Base-by-base conservation (phyloP, 495 filamentous ascomycete genomes). In the Hypoxylon fuscum region DNA sequence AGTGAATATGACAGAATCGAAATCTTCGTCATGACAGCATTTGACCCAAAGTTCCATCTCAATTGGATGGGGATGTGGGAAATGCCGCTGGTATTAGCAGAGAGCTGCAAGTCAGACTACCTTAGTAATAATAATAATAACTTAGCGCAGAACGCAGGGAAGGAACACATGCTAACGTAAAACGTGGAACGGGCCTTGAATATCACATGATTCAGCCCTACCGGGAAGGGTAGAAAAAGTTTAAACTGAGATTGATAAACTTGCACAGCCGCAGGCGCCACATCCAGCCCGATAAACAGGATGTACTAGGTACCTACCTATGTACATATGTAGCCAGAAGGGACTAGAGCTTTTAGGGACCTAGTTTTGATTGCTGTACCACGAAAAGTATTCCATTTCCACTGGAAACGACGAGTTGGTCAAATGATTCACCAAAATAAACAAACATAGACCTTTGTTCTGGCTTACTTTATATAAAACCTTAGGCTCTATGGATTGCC, bases 131-230 rank as follows among this genome's bases (percentile, higher is more conserved):
- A 29, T 35, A 55, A 32, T 40, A 22, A 46, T 23, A 31, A 42
- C 20, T 38, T 35, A 3, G 37, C 35, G n/a, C 18, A 40, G 10
- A 40, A 40, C 45, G 22, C n/a, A n/a, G n/a, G n/a, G n/a, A n/a
- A n/a, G n/a, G n/a, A n/a, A n/a, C n/a, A n/a, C n/a, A n/a, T 35
- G 29, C 44, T 62, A 62, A 48, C 53, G 61, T 25, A 12, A 48
- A 48, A 44, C 9, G 42, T 9, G 22, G 12, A 21, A 40, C 27
- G 27, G 49, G 44, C 10, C 22, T 10, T 17, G n/a, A 7, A n/a
- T 12, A 17, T 72, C 69, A 72, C 69, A 69, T 72, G 69, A 72
- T 54, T 70, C 69, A 70, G 69, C 69, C 69, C 66, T 69, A 68
- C 62, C 48, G 58, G 59, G 57, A 55, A 40, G 17, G 38, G 40